Evolutionary conservation across 106 monocot species (phyloP).

Genomic region (Dendrobium huoshanense): DNA sequence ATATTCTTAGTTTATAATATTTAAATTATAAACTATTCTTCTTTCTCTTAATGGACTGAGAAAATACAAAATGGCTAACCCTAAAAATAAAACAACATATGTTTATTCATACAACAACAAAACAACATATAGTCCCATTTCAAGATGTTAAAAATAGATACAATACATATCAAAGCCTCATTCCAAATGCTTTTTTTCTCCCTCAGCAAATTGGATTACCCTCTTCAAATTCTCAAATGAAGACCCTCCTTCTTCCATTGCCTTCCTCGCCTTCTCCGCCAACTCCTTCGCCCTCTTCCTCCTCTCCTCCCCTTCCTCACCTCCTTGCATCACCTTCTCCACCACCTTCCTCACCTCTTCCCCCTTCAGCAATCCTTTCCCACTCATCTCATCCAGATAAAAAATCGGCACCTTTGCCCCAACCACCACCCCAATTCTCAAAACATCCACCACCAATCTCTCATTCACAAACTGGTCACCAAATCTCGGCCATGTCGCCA

Average conservation of each 20-base stretch:
- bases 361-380: conserved; percentile 1
- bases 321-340: conserved; percentile 13
- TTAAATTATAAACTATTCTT: too few relatives aligned
- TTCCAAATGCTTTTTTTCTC: not conserved
- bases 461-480: too few relatives aligned
- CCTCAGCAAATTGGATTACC: conserved; percentile 3
- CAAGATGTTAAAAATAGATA: too few relatives aligned
- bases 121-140: too few relatives aligned
- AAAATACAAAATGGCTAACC: too few relatives aligned
- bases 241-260: too few relatives aligned
- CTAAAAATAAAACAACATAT: too few relatives aligned
- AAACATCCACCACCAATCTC: too few relatives aligned
- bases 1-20: too few relatives aligned
- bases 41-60: too few relatives aligned
- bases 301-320: not conserved
- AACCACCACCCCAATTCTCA: not conserved
- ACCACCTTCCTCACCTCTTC: conserved; percentile 15
- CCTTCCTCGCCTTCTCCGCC: not conserved
- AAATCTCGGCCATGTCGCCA: too few relatives aligned
- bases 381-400: not conserved
- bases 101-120: too few relatives aligned
- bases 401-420: not conserved
- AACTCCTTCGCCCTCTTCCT: conserved; percentile 14
- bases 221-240: not conserved
- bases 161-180: not conserved